Base-by-base conservation (phyloP, 345 rosid genomes). In the Linum trigynum region DNA sequence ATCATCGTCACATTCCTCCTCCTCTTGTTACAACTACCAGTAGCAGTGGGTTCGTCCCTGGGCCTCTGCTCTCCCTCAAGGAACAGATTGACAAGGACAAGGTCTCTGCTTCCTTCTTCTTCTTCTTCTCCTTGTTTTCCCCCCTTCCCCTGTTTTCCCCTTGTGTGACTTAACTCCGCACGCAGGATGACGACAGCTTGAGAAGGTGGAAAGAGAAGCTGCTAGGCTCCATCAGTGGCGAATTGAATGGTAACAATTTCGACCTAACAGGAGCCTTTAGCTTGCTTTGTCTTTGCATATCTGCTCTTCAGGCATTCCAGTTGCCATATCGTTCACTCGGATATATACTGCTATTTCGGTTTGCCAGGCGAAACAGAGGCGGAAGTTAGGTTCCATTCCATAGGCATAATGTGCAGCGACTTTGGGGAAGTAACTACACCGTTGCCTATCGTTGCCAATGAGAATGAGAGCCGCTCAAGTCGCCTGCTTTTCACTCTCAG, bases 131-230 rank as follows among this genome's bases (percentile, higher is more conserved):
- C 37, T 9, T 55, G 62, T 65, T 40, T 10, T 10, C 12, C 11
- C 3, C 48, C 45, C 39, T 65, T 40, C 8, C 3, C 50, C 17
- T 48, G n/a, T 41, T 59, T 23, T 10, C 15, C 37, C 10, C 62
- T 39, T 60, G 55, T 65, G 59, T 72, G 57, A 41, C 65, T 37
- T 5, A 64, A 35, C 55, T 68, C 41, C 63, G 50, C 51, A 17
- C 77, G 59, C 81, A 88, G 96, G 92, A 88, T 63, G 96, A 88
- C 79, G 90, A 84, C 41, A 88, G 96, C 82, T 77, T 88, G 69
- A 83, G 83, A 70, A 81, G 88, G 72, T 88, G 96, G 92, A 88
- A 88, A 59, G 90, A 86, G 76, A 80, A 88, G 79, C 84, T 88
- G 67, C 77, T 88, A 64, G 96, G 96, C 8, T 71, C 76, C 23